A percentile compares a stretch with the other conserved stretches of the same genome.
phyloP scores from a whole-genome alignment of 352 stramenopile genomes.

The Elongisporangium anandrum region DNA sequence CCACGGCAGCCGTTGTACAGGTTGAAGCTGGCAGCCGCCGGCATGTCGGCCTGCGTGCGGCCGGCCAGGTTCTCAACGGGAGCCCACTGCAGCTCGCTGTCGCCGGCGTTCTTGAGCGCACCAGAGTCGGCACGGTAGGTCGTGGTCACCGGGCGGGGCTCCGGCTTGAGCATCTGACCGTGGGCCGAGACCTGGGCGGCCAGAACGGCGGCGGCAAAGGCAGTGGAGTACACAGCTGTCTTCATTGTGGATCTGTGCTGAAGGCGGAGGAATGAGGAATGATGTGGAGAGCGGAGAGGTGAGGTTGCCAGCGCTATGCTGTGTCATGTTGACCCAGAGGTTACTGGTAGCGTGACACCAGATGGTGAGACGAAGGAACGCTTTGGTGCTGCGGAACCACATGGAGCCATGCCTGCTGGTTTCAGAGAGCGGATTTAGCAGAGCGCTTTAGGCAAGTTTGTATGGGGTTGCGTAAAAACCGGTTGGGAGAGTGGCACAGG shows the following conservation, averaged over 20 bases:
- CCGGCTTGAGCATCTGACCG: constrained; percentile 16
- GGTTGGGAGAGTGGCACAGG: neutral
- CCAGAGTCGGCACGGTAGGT: constrained; percentile 20
- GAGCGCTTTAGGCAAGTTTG: neutral
- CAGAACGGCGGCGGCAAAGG: constrained; percentile 10
- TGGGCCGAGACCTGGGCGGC: constrained; percentile 24
- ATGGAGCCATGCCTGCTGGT: neutral
- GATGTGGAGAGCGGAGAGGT: neutral
- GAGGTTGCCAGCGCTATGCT: neutral
- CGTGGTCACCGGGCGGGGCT: constrained; percentile 14
- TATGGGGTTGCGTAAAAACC: neutral
- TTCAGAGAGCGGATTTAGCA: neutral
- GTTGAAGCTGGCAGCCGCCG: constrained; percentile 22
- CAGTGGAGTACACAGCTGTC: constrained; percentile 10
- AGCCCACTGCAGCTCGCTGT: constrained; percentile 22
- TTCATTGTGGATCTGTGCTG: constrained; percentile 9
- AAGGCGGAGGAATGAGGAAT: neutral
- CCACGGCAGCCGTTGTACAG: constrained; percentile 32
- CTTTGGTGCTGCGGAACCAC: neutral
- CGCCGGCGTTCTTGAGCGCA: constrained; percentile 24
- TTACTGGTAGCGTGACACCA: neutral
- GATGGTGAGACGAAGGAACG: neutral
- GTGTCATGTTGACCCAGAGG: neutral
- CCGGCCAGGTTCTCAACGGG: constrained; percentile 21
- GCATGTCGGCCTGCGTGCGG: constrained; percentile 24